A percentile compares a stretch with the other conserved stretches of the same genome.
Evolutionary conservation across 257 asterid genomes (phyloP).

Genomic region (Solanum appendiculatum): DNA sequence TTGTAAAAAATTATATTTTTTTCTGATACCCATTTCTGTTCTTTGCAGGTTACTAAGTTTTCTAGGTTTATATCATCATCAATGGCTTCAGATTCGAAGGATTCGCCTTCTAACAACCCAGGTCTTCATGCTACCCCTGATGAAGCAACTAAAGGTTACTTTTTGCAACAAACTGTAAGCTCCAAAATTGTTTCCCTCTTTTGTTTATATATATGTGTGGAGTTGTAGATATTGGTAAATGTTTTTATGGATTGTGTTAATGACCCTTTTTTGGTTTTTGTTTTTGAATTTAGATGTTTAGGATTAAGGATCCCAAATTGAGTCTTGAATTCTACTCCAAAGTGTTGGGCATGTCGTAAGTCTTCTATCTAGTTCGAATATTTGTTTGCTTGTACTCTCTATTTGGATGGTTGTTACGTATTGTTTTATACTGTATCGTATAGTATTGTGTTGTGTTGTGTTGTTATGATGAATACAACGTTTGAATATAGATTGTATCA

Average conservation of each 20-base stretch:
- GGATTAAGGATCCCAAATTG: constrained; percentile 85
- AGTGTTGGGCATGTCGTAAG: constrained; percentile 93
- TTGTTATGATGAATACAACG: background rate
- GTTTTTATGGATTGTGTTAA: background rate
- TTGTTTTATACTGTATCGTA: background rate
- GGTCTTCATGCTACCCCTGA: constrained; percentile 57
- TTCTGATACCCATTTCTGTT: background rate
- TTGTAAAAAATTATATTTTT: background rate
- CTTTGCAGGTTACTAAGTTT: constrained; percentile 30
- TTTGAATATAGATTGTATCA: background rate
- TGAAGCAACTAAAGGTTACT: constrained; percentile 78
- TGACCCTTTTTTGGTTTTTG: background rate
- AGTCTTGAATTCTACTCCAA: constrained; percentile 95
- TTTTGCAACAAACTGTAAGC: constrained; percentile 84
- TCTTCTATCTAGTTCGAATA: constrained; percentile 6
- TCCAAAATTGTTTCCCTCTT: background rate
- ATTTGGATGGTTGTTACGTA: background rate
- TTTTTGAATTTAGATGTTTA: constrained; percentile 57
- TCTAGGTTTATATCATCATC: constrained; percentile 28
- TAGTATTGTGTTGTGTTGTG: background rate
- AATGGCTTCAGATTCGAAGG: constrained; percentile 56
- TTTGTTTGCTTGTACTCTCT: background rate
- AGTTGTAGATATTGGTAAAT: background rate
- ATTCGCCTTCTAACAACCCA: constrained; percentile 66
- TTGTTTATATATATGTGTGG: background rate